phyloP scores from a whole-genome alignment of 768 basidiomycete species.

The Tulasnella calospora region DNA sequence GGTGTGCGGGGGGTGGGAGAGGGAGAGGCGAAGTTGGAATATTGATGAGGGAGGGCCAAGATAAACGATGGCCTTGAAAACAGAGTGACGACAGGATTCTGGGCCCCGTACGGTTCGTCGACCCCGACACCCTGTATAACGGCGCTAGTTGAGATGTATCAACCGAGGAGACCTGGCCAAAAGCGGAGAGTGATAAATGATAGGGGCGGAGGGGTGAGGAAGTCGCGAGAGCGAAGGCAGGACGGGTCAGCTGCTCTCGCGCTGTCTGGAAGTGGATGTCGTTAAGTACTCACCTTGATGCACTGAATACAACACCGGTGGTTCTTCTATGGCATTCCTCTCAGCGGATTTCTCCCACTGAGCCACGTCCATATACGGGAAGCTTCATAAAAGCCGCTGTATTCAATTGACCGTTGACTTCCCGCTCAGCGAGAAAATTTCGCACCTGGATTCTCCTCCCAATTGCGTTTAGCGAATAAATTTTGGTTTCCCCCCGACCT shows the following conservation, averaged over 20 bases:
- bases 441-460: conserved; percentile 3
- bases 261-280: conserved; percentile 3
- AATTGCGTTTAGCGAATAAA: not conserved
- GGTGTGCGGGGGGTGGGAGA: conserved; percentile 7
- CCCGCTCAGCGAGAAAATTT: conserved; percentile 9
- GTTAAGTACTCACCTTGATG: conserved; percentile 3
- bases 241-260: not conserved
- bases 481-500: not conserved
- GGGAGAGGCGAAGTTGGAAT: not conserved
- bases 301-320: conserved; percentile 1
- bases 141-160: not conserved
- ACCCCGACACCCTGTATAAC: not conserved
- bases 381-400: conserved; percentile 3
- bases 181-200: not conserved
- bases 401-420: conserved; percentile 10
- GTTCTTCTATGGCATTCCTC: not conserved
- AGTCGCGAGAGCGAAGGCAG: not conserved
- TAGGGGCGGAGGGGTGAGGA: not conserved
- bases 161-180: not conserved
- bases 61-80: not conserved
- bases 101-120: not conserved
- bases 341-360: conserved; percentile 2
- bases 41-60: not conserved
- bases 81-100: not conserved
- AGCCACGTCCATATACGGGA: conserved; percentile 9